A percentile compares a stretch with the other conserved stretches of the same genome.
These are phyloP conservation scores for Plasmodium cynomolgi DNA, from an alignment of 169 alveolate species.

Conservation along the genomic window DNA sequence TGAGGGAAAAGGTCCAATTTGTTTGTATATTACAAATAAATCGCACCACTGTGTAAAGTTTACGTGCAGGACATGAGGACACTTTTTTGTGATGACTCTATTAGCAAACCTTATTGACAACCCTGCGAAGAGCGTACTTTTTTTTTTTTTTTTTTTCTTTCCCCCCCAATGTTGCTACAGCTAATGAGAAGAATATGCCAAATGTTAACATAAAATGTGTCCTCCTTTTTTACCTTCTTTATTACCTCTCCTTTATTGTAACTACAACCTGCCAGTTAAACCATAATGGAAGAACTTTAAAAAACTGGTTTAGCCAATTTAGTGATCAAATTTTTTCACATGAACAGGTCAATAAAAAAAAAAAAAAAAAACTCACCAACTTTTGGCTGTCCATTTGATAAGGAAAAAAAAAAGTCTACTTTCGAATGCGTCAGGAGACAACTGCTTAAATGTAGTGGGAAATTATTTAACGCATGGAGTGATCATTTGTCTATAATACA, in stretches of 20 bases:
- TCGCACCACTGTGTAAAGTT: not conserved
- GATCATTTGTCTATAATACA: slow-evolving; percentile 33
- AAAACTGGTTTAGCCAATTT: slow-evolving; percentile 9
- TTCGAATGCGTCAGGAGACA: slow-evolving; percentile 55
- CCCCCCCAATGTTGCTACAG: not conserved
- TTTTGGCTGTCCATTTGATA: slow-evolving; percentile 7
- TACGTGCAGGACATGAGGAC: not conserved
- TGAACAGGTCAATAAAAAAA: slow-evolving; percentile 13
- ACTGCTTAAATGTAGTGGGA: slow-evolving; percentile 30
- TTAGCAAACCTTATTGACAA: not conserved
- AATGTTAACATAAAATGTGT: slow-evolving; percentile 3
- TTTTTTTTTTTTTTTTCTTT: not conserved
- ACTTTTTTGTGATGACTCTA: not conserved
- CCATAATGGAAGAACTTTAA: slow-evolving; percentile 11
- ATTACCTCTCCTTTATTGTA: slow-evolving; percentile 14
- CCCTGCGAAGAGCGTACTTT: not conserved
- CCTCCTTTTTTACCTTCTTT: slow-evolving; percentile 6
- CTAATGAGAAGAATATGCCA: slow-evolving; percentile 16
- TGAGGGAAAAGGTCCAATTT: not conserved
- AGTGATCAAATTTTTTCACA: slow-evolving; percentile 1
- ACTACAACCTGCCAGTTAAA: not conserved
- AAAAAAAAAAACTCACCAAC: not conserved
- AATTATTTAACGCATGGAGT: slow-evolving; percentile 60
- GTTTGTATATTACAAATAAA: not conserved
- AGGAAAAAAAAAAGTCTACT: slow-evolving; percentile 21